phyloP scores from a whole-genome alignment of 192 early-diverging fungal genomes.

The Lobosporangium transversale region DNA sequence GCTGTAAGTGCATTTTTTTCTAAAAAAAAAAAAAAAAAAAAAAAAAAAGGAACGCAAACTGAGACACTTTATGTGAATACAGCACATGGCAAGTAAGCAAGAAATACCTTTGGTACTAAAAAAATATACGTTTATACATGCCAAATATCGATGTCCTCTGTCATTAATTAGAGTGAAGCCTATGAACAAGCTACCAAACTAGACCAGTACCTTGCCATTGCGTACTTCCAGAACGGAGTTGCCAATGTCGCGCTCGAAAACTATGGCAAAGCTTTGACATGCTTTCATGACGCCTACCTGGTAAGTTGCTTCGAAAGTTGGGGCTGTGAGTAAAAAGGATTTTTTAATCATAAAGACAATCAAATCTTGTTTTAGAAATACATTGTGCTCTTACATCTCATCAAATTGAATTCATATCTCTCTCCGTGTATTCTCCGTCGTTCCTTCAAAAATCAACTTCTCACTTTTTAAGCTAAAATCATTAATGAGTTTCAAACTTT shows the following conservation, averaged over 20 bases:
- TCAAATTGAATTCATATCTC: no score
- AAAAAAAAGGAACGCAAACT: not conserved
- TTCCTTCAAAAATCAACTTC: no score
- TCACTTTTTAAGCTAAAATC: no score
- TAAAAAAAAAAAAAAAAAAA: not conserved
- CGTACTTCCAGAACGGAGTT: constrained; percentile 93
- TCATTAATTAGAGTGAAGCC: constrained; percentile 68
- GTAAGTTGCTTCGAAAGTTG: constrained; percentile 56
- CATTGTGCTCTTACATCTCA: no score
- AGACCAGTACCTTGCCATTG: constrained; percentile 91
- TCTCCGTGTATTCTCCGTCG: no score
- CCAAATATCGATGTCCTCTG: not conserved
- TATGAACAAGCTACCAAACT: constrained; percentile 78
- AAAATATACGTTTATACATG: no score
- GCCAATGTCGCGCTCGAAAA: constrained; percentile 78
- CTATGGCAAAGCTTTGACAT: constrained; percentile 75
- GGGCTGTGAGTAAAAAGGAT: no score
- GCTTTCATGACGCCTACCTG: constrained; percentile 84
- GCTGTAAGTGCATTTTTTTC: constrained; percentile 89
- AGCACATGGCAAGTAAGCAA: no score
- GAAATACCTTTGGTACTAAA: no score
- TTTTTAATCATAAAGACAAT: no score
- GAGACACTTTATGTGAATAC: not conserved
- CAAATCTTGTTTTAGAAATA: no score
- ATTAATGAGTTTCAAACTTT: no score